Evolutionary conservation across 2,329 filamentous ascomycete species (phyloP).

Genomic region (Penicillium brevicompactum): DNA sequence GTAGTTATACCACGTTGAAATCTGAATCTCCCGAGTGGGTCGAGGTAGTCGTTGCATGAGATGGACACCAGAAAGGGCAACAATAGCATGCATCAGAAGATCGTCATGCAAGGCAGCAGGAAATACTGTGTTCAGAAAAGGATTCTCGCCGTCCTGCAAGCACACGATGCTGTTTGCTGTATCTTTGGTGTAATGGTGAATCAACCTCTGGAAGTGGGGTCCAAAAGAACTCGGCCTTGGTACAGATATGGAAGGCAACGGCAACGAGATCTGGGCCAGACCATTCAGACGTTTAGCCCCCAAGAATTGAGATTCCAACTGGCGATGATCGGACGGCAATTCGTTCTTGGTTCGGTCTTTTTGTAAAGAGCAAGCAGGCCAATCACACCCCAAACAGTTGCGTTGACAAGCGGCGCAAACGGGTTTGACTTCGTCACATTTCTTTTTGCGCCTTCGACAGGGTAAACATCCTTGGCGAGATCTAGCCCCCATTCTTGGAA

Average conservation of each 20-base stretch:
- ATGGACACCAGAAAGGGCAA: slow-evolving; percentile 15
- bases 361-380: neutral
- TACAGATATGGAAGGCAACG: neutral
- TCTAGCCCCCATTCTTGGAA: neutral
- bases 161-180: slow-evolving; percentile 20
- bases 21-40: slow-evolving; percentile 7
- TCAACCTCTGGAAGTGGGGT: neutral
- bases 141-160: slow-evolving; percentile 18
- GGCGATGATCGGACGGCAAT: neutral
- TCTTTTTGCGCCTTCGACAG: slow-evolving; percentile 19
- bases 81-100: slow-evolving; percentile 18
- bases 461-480: slow-evolving; percentile 12
- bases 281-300: neutral
- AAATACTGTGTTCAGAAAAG: slow-evolving; percentile 19
- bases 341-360: neutral
- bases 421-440: slow-evolving; percentile 17
- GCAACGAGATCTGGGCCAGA: neutral
- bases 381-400: slow-evolving; percentile 14
- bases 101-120: slow-evolving; percentile 16
- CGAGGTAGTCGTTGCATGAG: slow-evolving; percentile 16
- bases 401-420: slow-evolving; percentile 16
- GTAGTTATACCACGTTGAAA: slow-evolving; percentile 15
- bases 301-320: neutral
- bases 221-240: neutral
- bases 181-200: neutral